Evolutionary conservation across 2,329 filamentous ascomycete species (phyloP).

Genomic region (Alternaria longipes): DNA sequence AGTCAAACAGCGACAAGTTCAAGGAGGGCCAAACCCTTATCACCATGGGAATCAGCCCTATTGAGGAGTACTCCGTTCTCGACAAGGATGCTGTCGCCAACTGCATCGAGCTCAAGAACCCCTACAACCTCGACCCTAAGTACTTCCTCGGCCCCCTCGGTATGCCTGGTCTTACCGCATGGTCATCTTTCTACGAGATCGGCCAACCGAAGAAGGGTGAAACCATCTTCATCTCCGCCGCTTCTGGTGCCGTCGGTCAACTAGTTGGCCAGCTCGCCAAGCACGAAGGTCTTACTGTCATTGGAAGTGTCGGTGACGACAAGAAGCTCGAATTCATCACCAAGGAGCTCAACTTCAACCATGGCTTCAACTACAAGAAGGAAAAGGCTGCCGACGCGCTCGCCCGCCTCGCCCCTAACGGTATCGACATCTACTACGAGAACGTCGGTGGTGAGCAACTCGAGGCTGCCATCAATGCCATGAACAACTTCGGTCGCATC

Average conservation of each 20-base stretch:
- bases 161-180: constrained; percentile 81
- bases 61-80: constrained; percentile 74
- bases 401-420: constrained; percentile 74
- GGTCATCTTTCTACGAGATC: constrained; percentile 77
- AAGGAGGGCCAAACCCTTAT: constrained; percentile 72
- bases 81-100: constrained; percentile 55
- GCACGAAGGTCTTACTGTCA: constrained; percentile 78
- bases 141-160: constrained; percentile 79
- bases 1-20: constrained; percentile 71
- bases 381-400: constrained; percentile 75
- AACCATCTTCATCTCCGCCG: constrained; percentile 83
- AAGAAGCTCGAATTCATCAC: constrained; percentile 80
- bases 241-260: constrained; percentile 83
- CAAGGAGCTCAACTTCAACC: constrained; percentile 75
- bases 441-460: constrained; percentile 81
- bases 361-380: constrained; percentile 88
- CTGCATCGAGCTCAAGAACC: constrained; percentile 71
- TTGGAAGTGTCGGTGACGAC: constrained; percentile 81
- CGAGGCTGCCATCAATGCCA: constrained; percentile 69
- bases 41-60: constrained; percentile 60
- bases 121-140: constrained; percentile 70
- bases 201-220: constrained; percentile 79
- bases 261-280: constrained; percentile 86
- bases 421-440: constrained; percentile 85
- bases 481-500: constrained; percentile 74